Evolutionary conservation across 2,329 filamentous ascomycete species (phyloP), one percentile per base, ranked within the genome.

Genomic region (Periglandula ipomoeae): DNA sequence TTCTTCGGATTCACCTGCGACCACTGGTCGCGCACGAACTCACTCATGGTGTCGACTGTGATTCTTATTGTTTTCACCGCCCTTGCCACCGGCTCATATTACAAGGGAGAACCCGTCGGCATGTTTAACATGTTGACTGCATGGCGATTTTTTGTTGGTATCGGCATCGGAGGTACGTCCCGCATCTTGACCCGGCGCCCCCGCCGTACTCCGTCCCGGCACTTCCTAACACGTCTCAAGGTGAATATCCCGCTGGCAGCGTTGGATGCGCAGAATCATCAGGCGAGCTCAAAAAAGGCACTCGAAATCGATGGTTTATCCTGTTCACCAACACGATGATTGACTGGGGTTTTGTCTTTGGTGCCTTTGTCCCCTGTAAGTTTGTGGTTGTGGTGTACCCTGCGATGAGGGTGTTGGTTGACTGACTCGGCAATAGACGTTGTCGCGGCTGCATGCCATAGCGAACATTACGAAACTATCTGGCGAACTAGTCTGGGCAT

Each of bases 301-400:
- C 85, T 15, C 76, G 90, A n/a, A 91, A 96, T 62, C 76, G 85
- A 35, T 95, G 89, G 88, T 96, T 90, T 61, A 87, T 91, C 58
- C 74, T 95, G 55, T 94, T 93, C 65, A 95, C 87, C 42, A 94
- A 94, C 65, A 81, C 85, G 22, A 86, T 89, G 73, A 94, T 95
- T 52, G 87, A 94, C 61, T 78, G 68, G 60, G 89, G 87, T 1
- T 95, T 94, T 55, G 85, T 94, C 2, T 73, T 91, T 48, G 83
- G 87, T 8, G 83, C 87, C 0, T 80, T 95, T 52, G 81, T 93
- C 2, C 87, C 89, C 3, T 78, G 67, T 68, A 37, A 52, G 66
- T 58, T 2, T 48, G 83, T n/a, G n/a, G n/a, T n/a, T n/a, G n/a
- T n/a, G n/a, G n/a, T n/a, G n/a, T n/a, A n/a, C n/a, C n/a, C n/a